phyloP scores from a whole-genome alignment of 1,139 yeast genomes.

The Lodderomyces parapsilosis region DNA sequence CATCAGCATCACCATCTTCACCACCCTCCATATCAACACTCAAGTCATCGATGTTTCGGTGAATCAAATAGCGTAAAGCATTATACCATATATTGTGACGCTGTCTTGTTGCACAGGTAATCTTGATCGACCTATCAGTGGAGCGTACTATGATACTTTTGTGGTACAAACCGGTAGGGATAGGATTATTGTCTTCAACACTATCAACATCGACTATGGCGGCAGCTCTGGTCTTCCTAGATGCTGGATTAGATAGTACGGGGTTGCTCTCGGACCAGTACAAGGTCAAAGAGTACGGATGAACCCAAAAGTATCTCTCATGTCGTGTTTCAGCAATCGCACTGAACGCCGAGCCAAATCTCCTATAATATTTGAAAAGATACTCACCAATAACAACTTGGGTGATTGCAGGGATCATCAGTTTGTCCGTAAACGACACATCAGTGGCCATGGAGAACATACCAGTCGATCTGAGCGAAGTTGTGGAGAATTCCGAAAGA shows the following conservation, averaged over 20 bases:
- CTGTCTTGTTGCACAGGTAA: conserved; percentile 85
- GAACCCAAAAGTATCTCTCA: conserved; percentile 94
- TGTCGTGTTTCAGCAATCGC: conserved; percentile 81
- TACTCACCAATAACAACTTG: conserved; percentile 84
- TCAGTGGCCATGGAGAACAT: conserved; percentile 63
- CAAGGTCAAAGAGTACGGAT: conserved; percentile 86
- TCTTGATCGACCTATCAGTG: conserved; percentile 63
- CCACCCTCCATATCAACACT: conserved; percentile 38
- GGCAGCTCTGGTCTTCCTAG: conserved; percentile 70
- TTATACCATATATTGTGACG: conserved; percentile 93
- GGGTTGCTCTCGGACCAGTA: conserved; percentile 91
- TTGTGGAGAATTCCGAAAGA: conserved; percentile 31
- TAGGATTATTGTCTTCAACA: conserved; percentile 80
- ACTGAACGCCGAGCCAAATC: conserved; percentile 64
- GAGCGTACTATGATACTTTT: conserved; percentile 80
- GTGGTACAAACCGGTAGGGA: conserved; percentile 87
- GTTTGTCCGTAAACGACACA: conserved; percentile 67
- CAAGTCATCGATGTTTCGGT: conserved; percentile 64
- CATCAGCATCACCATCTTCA: conserved; percentile 39
- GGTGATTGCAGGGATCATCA: conserved; percentile 83
- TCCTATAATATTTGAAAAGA: conserved; percentile 80
- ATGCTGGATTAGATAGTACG: conserved; percentile 64
- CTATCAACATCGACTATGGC: conserved; percentile 80
- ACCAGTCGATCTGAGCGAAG: conserved; percentile 35
- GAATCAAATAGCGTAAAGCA: conserved; percentile 74